A percentile compares a stretch with the other conserved stretches of the same genome.
phyloP scores from a whole-genome alignment of 345 rosid genomes.

The Triadica sebifera region DNA sequence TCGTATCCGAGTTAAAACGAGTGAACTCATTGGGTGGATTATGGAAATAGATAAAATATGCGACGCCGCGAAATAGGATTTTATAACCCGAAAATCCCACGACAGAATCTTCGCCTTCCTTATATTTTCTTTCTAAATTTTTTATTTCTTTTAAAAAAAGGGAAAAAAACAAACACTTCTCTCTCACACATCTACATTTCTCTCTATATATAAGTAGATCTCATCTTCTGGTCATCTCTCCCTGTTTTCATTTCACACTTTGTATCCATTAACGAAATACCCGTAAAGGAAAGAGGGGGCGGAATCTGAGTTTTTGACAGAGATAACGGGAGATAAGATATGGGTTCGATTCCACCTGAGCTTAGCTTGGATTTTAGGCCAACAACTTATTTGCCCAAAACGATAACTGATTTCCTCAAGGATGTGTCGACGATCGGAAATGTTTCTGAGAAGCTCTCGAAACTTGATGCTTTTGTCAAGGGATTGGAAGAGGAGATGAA shows the following conservation, averaged over 20 bases:
- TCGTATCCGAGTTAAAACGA: not conserved
- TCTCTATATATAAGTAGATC: conserved; percentile 39
- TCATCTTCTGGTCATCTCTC: conserved; percentile 23
- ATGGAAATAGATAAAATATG: conserved; percentile 45
- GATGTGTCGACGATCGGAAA: conserved; percentile 48
- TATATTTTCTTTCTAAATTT: not conserved
- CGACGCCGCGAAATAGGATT: conserved; percentile 54
- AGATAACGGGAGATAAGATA: conserved; percentile 10
- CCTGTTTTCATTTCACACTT: conserved; percentile 13
- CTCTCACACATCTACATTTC: conserved; percentile 4
- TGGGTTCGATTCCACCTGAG: conserved; percentile 62
- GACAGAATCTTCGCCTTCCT: conserved; percentile 27
- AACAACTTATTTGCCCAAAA: conserved; percentile 39
- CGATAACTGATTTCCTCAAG: conserved; percentile 51
- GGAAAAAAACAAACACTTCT: conserved; percentile 5
- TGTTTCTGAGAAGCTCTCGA: conserved; percentile 40
- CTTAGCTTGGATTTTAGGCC: conserved; percentile 69
- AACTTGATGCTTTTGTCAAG: conserved; percentile 49
- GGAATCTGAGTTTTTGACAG: not conserved
- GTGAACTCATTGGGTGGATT: conserved; percentile 10
- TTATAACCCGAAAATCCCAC: conserved; percentile 22
- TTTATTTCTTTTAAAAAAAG: not conserved
- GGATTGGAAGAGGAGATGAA: conserved; percentile 69
- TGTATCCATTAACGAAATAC: not conserved
- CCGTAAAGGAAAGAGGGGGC: not conserved